Percentiles rank a stretch among this genome's conserved stretches.
Evolutionary conservation across 2,329 filamentous ascomycete genomes (phyloP).

Genomic region (Colletotrichum spinosum): DNA sequence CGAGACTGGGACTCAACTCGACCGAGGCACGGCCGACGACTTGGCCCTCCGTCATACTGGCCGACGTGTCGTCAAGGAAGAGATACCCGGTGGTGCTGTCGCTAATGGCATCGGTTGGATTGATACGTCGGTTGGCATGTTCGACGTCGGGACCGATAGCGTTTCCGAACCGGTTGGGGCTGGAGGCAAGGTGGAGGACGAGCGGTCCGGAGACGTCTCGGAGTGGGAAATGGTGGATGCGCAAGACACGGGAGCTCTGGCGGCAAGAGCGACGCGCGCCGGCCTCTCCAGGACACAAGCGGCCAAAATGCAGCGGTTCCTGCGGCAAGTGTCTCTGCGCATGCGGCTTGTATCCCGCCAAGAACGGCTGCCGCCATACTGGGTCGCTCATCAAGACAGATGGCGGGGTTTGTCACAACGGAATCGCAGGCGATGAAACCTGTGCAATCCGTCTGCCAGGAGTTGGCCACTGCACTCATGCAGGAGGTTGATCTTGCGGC

Average conservation of each 20-base stretch:
- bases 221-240: not conserved
- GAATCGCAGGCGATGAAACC: not conserved
- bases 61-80: no score
- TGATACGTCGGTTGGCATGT: not conserved
- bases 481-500: not conserved
- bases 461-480: not conserved
- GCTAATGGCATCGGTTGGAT: no score
- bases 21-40: not conserved
- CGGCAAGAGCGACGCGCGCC: not conserved
- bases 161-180: not conserved
- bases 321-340: not conserved
- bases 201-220: not conserved
- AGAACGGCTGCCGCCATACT: slow-evolving; percentile 1
- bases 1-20: not conserved
- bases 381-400: not conserved
- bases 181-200: not conserved
- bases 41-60: not conserved
- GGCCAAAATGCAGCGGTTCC: not conserved
- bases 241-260: not conserved
- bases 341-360: not conserved
- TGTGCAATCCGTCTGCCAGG: not conserved
- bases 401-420: not conserved
- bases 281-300: not conserved
- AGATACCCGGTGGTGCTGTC: no score
- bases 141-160: not conserved